A percentile compares a stretch with the other conserved stretches of the same genome.
phyloP scores from a whole-genome alignment of 805 yeast genomes.

The Yarrowia osloensis region DNA sequence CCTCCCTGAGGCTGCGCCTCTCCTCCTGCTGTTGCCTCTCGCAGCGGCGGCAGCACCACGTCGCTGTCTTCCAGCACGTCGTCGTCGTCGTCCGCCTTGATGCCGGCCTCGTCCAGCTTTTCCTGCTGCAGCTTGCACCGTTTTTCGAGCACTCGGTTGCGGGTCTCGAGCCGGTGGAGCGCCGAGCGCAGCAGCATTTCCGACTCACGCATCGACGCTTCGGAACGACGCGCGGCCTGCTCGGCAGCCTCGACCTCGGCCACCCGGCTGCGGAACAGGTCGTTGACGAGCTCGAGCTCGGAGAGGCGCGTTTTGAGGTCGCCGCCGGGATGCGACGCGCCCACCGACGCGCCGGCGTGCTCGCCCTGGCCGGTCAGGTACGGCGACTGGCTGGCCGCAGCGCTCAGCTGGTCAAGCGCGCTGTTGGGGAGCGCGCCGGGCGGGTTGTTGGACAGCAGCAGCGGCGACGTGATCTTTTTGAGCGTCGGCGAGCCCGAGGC shows the following conservation, averaged over 20 bases:
- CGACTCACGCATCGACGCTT: conserved; percentile 39
- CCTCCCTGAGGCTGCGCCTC: neutral
- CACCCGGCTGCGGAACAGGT: conserved; percentile 78
- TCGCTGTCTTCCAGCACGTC: conserved; percentile 10
- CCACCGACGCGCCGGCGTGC: neutral
- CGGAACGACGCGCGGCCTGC: conserved; percentile 41
- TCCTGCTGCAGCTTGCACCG: conserved; percentile 25
- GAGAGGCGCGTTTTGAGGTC: conserved; percentile 72
- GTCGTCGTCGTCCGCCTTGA: conserved; percentile 19
- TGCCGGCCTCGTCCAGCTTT: conserved; percentile 15
- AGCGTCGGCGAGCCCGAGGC: neutral
- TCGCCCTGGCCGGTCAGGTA: conserved; percentile 32
- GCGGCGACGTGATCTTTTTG: conserved; percentile 32
- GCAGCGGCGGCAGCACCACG: conserved; percentile 20
- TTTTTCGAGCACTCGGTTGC: conserved; percentile 13
- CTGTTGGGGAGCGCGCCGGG: conserved; percentile 15
- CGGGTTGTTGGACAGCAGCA: conserved; percentile 26
- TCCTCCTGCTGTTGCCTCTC: neutral
- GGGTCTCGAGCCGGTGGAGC: conserved; percentile 32
- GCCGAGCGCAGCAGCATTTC: conserved; percentile 32
- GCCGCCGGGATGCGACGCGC: conserved; percentile 36
- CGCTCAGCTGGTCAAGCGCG: conserved; percentile 35
- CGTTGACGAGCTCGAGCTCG: conserved; percentile 89
- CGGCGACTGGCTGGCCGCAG: conserved; percentile 35
- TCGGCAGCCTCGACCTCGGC: conserved; percentile 67